A percentile compares a stretch with the other conserved stretches of the same genome.
phyloP scores from a whole-genome alignment of 2,329 filamentous ascomycete genomes.

The Exophiala bonariae region DNA sequence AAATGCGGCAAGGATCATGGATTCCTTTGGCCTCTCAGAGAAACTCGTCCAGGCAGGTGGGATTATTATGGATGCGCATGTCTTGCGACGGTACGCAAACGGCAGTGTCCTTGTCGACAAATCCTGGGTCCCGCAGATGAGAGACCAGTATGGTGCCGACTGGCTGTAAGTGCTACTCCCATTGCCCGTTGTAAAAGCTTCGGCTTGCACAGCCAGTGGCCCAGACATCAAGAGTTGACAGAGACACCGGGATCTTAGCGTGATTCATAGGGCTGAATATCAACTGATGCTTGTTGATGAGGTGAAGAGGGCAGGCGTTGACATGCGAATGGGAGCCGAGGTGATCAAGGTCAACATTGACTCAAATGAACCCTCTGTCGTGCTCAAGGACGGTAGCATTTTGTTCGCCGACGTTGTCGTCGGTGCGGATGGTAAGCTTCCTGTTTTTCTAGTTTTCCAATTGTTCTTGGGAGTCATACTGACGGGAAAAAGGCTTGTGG shows the following conservation, averaged over 20 bases:
- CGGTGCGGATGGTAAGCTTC: conserved; percentile 49
- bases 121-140: conserved; percentile 3
- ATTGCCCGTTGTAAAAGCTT: too few species aligned
- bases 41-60: conserved; percentile 26
- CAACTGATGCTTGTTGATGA: conserved; percentile 43
- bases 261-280: conserved; percentile 50
- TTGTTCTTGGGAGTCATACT: too few species aligned
- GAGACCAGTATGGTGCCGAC: conserved; percentile 4
- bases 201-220: too few species aligned
- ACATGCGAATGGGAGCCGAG: too few species aligned
- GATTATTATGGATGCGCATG: conserved; percentile 31
- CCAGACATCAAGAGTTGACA: not conserved
- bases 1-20: conserved; percentile 33
- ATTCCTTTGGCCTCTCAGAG: conserved; percentile 30
- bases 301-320: conserved; percentile 30
- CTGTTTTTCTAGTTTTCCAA: too few species aligned
- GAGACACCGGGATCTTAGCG: not conserved
- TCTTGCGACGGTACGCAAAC: conserved; percentile 33
- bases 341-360: too few species aligned
- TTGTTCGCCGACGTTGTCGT: conserved; percentile 42
- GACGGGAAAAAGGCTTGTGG: too few species aligned
- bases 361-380: too few species aligned
- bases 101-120: conserved; percentile 31
- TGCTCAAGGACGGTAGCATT: conserved; percentile 7
- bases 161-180: conserved; percentile 3